Evolutionary conservation across 805 yeast genomes (phyloP).

Genomic region (Wickerhamomyces chaumierensis): DNA sequence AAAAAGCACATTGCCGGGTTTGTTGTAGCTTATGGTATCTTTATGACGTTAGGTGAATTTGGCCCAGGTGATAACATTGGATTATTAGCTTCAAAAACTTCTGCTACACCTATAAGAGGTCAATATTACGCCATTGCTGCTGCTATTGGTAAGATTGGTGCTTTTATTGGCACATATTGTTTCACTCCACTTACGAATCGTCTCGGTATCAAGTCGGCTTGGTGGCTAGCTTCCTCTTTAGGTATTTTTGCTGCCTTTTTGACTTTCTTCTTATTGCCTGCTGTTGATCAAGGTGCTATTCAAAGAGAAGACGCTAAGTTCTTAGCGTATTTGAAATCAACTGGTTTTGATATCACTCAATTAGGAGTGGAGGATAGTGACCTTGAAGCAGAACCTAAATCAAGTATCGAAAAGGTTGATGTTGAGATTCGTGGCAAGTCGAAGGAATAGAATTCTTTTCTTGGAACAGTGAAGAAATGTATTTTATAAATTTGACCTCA

Average conservation of each 20-base stretch:
- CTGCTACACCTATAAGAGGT: slow-evolving; percentile 83
- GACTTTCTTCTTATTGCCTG: slow-evolving; percentile 64
- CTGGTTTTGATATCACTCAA: slow-evolving; percentile 60
- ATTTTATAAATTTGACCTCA: too few species aligned
- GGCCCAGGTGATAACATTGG: slow-evolving; percentile 94
- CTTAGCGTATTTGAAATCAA: slow-evolving; percentile 49
- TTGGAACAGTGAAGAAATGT: too few species aligned
- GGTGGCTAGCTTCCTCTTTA: slow-evolving; percentile 70
- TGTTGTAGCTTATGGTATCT: slow-evolving; percentile 81
- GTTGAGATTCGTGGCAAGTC: too few species aligned
- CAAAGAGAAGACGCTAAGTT: slow-evolving; percentile 67
- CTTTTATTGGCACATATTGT: slow-evolving; percentile 80
- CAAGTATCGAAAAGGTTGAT: too few species aligned
- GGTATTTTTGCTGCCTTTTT: slow-evolving; percentile 62
- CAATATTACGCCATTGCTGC: slow-evolving; percentile 88
- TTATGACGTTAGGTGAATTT: slow-evolving; percentile 80
- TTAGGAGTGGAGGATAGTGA: too few species aligned
- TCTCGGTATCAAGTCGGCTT: slow-evolving; percentile 66
- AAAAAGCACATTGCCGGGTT: slow-evolving; percentile 59
- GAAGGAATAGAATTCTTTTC: too few species aligned
- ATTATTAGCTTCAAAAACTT: slow-evolving; percentile 73
- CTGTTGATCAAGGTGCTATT: slow-evolving; percentile 76
- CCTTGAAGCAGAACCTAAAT: too few species aligned
- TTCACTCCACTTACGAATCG: slow-evolving; percentile 70
- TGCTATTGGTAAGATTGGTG: slow-evolving; percentile 86